phyloP scores from a whole-genome alignment of 2,329 filamentous ascomycete species.

The Botrytis deweyae region DNA sequence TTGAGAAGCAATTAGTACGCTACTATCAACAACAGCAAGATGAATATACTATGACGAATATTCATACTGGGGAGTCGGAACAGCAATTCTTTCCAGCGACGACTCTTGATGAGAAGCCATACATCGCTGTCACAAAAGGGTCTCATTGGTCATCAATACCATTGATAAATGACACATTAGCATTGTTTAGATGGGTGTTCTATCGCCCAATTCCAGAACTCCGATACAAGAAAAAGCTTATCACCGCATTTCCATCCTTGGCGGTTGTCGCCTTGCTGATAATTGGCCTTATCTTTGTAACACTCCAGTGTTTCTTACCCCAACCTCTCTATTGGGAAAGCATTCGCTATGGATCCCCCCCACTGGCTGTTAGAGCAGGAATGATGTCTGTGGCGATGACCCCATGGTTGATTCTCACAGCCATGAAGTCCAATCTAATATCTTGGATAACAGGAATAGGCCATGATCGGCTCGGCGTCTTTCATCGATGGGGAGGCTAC shows the following conservation, averaged over 20 bases:
- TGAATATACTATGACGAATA: conserved; percentile 61
- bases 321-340: conserved; percentile 88
- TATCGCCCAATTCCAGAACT: conserved; percentile 82
- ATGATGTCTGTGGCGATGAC: conserved; percentile 92
- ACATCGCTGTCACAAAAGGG: conserved; percentile 54
- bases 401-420: conserved; percentile 87
- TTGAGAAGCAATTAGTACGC: conserved; percentile 62
- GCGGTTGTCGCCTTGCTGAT: conserved; percentile 68
- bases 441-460: conserved; percentile 84
- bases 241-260: conserved; percentile 78
- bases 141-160: conserved; percentile 74
- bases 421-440: conserved; percentile 87
- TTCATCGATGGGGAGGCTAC: conserved; percentile 91
- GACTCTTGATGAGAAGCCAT: conserved; percentile 55
- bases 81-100: conserved; percentile 67
- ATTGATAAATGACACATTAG: conserved; percentile 73
- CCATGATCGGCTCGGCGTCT: conserved; percentile 86
- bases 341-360: conserved; percentile 83
- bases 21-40: conserved; percentile 53
- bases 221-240: conserved; percentile 58
- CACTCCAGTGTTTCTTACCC: conserved; percentile 80
- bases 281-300: conserved; percentile 68
- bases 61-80: conserved; percentile 46
- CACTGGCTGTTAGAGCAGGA: conserved; percentile 79
- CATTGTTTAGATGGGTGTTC: conserved; percentile 84